These are phyloP conservation scores for Penicillium robsamsonii DNA, from an alignment of 495 filamentous ascomycete species.

Conservation along the genomic window DNA sequence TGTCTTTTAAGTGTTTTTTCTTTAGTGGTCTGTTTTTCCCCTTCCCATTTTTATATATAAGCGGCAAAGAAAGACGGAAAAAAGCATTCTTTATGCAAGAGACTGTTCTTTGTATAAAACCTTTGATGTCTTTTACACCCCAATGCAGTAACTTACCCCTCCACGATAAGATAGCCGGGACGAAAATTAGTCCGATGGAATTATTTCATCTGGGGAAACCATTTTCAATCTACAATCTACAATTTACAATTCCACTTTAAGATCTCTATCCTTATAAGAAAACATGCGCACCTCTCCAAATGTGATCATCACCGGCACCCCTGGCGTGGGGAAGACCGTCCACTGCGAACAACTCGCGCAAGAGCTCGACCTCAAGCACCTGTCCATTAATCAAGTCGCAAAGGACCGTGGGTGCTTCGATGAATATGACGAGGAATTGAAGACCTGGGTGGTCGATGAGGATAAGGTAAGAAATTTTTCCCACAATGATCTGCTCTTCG, in stretches of 20 bases:
- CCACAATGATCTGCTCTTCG: neutral
- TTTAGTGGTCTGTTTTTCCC: too few relatives aligned
- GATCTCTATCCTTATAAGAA: conserved; percentile 14
- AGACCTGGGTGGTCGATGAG: conserved; percentile 94
- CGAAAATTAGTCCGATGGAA: conserved; percentile 20
- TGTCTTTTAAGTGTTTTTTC: too few relatives aligned
- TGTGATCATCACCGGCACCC: conserved; percentile 92
- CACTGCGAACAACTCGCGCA: conserved; percentile 78
- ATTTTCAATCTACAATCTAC: conserved; percentile 6
- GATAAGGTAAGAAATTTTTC: conserved; percentile 71
- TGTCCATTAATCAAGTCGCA: conserved; percentile 86
- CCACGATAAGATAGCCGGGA: conserved; percentile 29
- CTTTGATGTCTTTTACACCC: conserved; percentile 1
- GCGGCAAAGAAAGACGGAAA: too few relatives aligned
- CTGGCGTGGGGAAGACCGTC: conserved; percentile 91
- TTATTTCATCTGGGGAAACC: conserved; percentile 18
- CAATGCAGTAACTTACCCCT: conserved; percentile 5
- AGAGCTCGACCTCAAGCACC: conserved; percentile 70
- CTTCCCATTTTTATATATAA: too few relatives aligned
- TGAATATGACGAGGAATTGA: conserved; percentile 76
- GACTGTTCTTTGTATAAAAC: too few relatives aligned
- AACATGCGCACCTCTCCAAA: conserved; percentile 67
- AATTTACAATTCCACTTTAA: neutral
- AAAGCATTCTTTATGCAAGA: too few relatives aligned
- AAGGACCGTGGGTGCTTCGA: conserved; percentile 82